Evolutionary conservation across 768 basidiomycete genomes (phyloP), one percentile per base, ranked within the genome.

Genomic region (Tricholoma bakamatsutake): DNA sequence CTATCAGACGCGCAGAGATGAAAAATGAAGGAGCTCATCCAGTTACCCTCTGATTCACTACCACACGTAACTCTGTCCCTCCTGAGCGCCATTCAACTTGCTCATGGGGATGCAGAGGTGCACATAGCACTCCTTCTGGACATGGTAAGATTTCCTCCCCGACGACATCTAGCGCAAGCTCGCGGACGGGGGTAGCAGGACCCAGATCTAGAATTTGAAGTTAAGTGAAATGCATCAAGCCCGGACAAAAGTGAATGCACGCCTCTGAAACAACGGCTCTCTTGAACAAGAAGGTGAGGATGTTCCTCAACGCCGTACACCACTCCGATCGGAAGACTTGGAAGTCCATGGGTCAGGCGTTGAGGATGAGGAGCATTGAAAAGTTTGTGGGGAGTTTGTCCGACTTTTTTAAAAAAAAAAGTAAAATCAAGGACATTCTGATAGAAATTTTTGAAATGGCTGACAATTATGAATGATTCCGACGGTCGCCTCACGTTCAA

Each of bases 401-500:
- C 94, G 61, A 97, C 90, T 92, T 24, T 1, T 92, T 24, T 1
- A 24, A 24, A 24, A 24, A 24, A 24, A 59, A 2, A 51, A 43
- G 39, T 34, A 46, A 21, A 12, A 30, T 5, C 33, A 49, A 37
- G 2, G 30, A 49, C 5, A 1, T 35, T 3, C 9, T 47, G 60
- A 27, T 40, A 54, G 18, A 43, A 34, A 10, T 4, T 24, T 24
- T 24, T 37, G 12, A 30, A 17, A 31, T 12, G n/a, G 65, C 80
- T 37, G 61, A 90, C 91, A 98, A 59, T 96, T 96, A 68, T 96
- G 93, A 49, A 97, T 95, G 55, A 95, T 96, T 1, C 93, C 93
- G 17, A 95, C 89, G 6, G 92, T 93, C 0, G 95, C 94, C 64
- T 93, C 92, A 34, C 89, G 81, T 71, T 98, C 91, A 7, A 92